Conservation (phyloP, 805 yeast genomes). For the Myxozyma melibiosi region DNA sequence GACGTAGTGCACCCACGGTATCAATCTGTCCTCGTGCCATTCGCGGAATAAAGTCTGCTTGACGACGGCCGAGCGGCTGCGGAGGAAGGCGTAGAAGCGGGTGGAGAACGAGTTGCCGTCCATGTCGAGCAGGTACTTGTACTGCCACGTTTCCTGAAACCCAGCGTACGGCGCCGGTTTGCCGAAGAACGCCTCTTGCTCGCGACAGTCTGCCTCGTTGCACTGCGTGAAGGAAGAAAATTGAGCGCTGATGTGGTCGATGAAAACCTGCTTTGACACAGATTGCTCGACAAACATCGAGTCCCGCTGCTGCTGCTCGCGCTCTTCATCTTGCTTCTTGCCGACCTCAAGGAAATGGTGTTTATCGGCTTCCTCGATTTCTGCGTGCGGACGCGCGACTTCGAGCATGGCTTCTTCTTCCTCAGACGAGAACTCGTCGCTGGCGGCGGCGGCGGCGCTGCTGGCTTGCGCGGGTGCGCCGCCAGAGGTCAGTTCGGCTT, state of each 20-base stretch:
- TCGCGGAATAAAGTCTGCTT: constrained; percentile 35
- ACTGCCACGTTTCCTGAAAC: constrained; percentile 26
- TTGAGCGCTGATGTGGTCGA: constrained; percentile 8
- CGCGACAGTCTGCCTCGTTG: constrained; percentile 27
- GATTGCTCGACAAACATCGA: constrained; percentile 21
- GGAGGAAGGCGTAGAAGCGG: constrained; percentile 31
- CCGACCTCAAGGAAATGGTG: constrained; percentile 12
- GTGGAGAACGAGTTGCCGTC: constrained; percentile 36
- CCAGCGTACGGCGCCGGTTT: constrained; percentile 11
- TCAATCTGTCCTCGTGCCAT: constrained; percentile 36
- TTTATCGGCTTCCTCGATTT: constrained; percentile 6
- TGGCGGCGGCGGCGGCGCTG: too few relatives aligned
- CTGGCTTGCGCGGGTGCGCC: too few relatives aligned
- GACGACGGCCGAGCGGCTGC: constrained; percentile 30
- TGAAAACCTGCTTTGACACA: constrained; percentile 10
- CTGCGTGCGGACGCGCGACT: constrained; percentile 5
- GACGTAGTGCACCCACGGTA: constrained; percentile 37
- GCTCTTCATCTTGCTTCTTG: constrained; percentile 10
- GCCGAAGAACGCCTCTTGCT: constrained; percentile 18
- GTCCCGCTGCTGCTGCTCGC: constrained; percentile 15
- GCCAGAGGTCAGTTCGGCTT: too few relatives aligned
- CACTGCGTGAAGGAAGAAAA: constrained; percentile 26
- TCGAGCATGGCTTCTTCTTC: constrained; percentile 18
- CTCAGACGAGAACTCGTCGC: too few relatives aligned
- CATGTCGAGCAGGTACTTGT: constrained; percentile 34